A percentile compares a stretch with the other conserved stretches of the same genome.
Evolutionary conservation across 352 stramenopile genomes (phyloP).

Genomic region (Globisporangium emineosum): DNA sequence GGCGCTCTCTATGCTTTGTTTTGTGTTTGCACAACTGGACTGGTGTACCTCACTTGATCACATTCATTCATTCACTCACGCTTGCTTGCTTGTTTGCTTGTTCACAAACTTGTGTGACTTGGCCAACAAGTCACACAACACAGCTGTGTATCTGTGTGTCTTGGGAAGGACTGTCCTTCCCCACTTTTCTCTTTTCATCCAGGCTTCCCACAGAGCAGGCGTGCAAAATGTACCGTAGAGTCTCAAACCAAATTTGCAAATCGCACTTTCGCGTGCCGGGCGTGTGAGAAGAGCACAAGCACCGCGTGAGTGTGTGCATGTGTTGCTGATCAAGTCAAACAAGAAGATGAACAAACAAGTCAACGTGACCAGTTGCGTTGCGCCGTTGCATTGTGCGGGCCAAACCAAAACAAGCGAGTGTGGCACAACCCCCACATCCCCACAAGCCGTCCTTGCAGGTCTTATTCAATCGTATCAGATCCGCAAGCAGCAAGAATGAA

Average conservation of each 20-base stretch:
- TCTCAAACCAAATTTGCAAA: background rate
- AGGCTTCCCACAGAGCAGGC: background rate
- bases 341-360: background rate
- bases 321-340: background rate
- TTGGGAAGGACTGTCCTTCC: constrained; percentile 1
- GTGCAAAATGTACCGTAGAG: background rate
- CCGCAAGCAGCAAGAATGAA: background rate
- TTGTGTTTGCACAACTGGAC: background rate
- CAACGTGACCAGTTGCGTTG: background rate
- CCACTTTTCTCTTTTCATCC: background rate
- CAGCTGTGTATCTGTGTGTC: background rate
- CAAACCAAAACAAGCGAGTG: no score
- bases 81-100: no score
- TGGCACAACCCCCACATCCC: no score
- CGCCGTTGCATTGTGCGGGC: background rate
- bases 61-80: no score
- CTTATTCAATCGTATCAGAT: background rate
- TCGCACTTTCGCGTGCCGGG: background rate
- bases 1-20: background rate
- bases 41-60: no score
- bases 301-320: background rate
- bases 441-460: background rate
- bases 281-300: background rate
- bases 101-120: background rate
- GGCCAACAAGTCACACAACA: background rate